These are phyloP conservation scores for Aspergillus homomorphus DNA, from an alignment of 495 filamentous ascomycete species.

Conservation along the genomic window DNA sequence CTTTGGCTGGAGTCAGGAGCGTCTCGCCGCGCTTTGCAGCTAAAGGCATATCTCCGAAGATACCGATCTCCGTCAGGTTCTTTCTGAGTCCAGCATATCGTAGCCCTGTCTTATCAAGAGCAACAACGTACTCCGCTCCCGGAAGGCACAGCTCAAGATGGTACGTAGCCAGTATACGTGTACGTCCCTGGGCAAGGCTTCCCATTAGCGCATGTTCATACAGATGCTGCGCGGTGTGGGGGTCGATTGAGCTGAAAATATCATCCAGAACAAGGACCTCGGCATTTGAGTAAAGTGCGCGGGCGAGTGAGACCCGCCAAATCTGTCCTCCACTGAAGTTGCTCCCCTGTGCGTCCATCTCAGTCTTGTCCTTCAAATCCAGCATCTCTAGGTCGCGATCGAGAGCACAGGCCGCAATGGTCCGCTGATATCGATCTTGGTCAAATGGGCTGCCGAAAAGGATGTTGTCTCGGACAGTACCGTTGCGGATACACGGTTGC, in stretches of 20 bases:
- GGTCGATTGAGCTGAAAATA: constrained; percentile 60
- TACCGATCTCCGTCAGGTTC: constrained; percentile 1
- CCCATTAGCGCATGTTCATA: constrained; percentile 32
- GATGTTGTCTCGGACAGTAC: constrained; percentile 67
- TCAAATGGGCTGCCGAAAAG: constrained; percentile 60
- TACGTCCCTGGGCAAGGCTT: constrained; percentile 5
- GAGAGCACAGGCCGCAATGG: constrained; percentile 62
- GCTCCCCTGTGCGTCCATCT: constrained; percentile 69
- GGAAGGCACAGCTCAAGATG: constrained; percentile 76
- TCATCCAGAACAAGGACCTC: constrained; percentile 70
- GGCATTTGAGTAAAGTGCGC: constrained; percentile 69
- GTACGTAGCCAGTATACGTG: constrained; percentile 44
- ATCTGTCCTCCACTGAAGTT: constrained; percentile 72
- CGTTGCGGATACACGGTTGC: constrained; percentile 74
- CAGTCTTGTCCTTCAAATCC: constrained; percentile 62
- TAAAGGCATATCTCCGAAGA: constrained; percentile 44
- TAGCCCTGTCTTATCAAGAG: constrained; percentile 43
- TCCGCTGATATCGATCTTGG: constrained; percentile 55
- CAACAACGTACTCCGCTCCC: constrained; percentile 64
- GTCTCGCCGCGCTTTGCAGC: not conserved
- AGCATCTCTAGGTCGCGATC: constrained; percentile 66
- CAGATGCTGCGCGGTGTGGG: constrained; percentile 1
- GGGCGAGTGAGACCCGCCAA: constrained; percentile 68
- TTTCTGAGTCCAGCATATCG: not conserved
- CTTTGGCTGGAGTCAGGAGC: no score